A percentile compares a stretch with the other conserved stretches of the same genome.
Evolutionary conservation across 495 filamentous ascomycete genomes (phyloP).

Genomic region (Penicillium egyptiacum): DNA sequence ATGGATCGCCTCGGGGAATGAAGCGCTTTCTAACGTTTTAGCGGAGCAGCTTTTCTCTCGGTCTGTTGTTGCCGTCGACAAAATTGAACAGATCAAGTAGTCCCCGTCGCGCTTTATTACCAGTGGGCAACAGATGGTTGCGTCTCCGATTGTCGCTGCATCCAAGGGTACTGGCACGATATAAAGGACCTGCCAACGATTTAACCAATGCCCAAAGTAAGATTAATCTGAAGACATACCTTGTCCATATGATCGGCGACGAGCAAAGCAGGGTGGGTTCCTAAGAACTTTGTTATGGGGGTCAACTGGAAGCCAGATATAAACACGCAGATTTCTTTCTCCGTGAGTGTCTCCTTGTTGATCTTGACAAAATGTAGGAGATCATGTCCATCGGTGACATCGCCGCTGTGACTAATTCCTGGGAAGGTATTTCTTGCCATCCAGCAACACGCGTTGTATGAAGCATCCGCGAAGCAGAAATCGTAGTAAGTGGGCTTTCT

Average conservation of each 20-base stretch:
- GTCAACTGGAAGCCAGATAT: slow-evolving; percentile 25
- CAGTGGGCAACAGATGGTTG: slow-evolving; percentile 28
- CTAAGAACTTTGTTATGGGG: slow-evolving; percentile 20
- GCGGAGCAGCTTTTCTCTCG: background rate
- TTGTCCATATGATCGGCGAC: slow-evolving; percentile 30
- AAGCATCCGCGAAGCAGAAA: slow-evolving; percentile 27
- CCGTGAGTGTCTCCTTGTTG: slow-evolving; percentile 9
- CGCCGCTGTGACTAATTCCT: slow-evolving; percentile 10
- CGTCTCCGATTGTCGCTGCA: slow-evolving; percentile 30
- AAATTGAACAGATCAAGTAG: slow-evolving; percentile 26
- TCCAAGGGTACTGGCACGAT: slow-evolving; percentile 30
- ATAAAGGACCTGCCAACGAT: slow-evolving; percentile 20
- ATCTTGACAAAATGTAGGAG: slow-evolving; percentile 24
- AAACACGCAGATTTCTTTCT: slow-evolving; percentile 25
- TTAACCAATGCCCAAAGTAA: background rate
- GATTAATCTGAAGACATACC: slow-evolving; percentile 11
- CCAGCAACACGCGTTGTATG: slow-evolving; percentile 19
- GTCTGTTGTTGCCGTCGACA: slow-evolving; percentile 27
- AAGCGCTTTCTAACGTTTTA: background rate
- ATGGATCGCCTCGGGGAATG: slow-evolving; percentile 6
- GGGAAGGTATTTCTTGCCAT: slow-evolving; percentile 15
- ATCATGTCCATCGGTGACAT: background rate
- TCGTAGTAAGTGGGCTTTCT: slow-evolving; percentile 27
- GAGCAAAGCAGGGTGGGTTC: slow-evolving; percentile 25
- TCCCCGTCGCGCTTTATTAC: slow-evolving; percentile 27